Evolutionary conservation across 2,329 filamentous ascomycete genomes (phyloP).

Genomic region (Lachnellula cervina): DNA sequence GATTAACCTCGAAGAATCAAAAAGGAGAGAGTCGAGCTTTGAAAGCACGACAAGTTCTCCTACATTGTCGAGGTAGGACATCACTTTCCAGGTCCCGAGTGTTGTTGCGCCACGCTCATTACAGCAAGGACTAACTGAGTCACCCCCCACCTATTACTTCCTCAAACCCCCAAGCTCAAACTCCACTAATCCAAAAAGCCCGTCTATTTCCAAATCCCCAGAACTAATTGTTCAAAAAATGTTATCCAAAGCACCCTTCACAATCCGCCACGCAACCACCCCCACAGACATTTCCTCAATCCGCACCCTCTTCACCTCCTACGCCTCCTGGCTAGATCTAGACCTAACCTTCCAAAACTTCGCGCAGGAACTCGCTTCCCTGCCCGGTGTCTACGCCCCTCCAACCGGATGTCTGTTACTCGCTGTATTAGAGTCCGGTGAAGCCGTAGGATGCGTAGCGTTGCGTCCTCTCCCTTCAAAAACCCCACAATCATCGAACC

Average conservation of each 20-base stretch:
- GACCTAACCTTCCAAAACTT: slow-evolving; percentile 56
- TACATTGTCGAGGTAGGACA: background rate
- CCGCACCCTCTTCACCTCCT: slow-evolving; percentile 38
- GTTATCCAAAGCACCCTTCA: slow-evolving; percentile 10
- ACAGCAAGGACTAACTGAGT: background rate
- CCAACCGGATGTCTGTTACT: slow-evolving; percentile 45
- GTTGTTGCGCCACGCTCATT: too few relatives aligned
- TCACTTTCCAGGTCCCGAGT: too few relatives aligned
- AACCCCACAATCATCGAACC: background rate
- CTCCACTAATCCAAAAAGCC: background rate
- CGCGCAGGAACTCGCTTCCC: slow-evolving; percentile 42
- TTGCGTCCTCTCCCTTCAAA: slow-evolving; percentile 37
- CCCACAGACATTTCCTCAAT: slow-evolving; percentile 39
- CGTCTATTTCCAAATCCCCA: background rate
- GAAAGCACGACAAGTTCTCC: background rate
- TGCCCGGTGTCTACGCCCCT: slow-evolving; percentile 50
- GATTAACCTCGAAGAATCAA: too few relatives aligned
- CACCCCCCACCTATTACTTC: background rate
- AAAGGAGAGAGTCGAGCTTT: too few relatives aligned
- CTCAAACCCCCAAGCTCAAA: background rate
- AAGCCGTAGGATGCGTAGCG: slow-evolving; percentile 46
- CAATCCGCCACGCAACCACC: slow-evolving; percentile 36
- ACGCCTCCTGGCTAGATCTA: slow-evolving; percentile 42
- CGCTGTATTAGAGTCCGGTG: slow-evolving; percentile 27
- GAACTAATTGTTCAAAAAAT: background rate